phyloP scores from a whole-genome alignment of 208 protist species.

The Leishmania major region DNA sequence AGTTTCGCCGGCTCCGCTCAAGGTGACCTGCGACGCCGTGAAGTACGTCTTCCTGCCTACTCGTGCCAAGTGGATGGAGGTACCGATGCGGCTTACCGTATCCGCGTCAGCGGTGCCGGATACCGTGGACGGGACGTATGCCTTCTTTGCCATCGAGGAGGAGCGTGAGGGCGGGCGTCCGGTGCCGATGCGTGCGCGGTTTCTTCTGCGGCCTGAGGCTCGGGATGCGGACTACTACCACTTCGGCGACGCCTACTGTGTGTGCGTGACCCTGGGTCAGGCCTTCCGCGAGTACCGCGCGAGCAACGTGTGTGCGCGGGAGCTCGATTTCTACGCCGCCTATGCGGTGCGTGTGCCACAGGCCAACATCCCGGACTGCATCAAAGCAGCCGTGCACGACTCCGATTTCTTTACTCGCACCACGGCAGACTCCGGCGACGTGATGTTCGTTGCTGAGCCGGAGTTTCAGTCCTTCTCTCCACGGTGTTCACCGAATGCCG shows the following conservation, averaged over 20 bases:
- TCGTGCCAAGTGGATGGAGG: constrained; percentile 20
- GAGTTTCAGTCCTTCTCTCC: constrained; percentile 11
- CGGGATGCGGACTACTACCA: constrained; percentile 57
- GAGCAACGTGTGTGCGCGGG: constrained; percentile 18
- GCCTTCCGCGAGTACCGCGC: constrained; percentile 29
- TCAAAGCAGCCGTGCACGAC: constrained; percentile 7
- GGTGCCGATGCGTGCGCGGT: constrained; percentile 51
- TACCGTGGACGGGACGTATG: constrained; percentile 36
- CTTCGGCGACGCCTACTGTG: constrained; percentile 54
- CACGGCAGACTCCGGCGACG: constrained; percentile 32
- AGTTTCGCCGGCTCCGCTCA: neutral
- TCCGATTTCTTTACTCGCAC: constrained; percentile 27
- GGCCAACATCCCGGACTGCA: constrained; percentile 22
- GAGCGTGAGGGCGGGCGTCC: constrained; percentile 6
- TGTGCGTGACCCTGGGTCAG: constrained; percentile 40
- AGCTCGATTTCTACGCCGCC: constrained; percentile 26
- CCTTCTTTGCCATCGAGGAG: constrained; percentile 49
- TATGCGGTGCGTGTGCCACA: constrained; percentile 30
- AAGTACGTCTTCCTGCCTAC: constrained; percentile 33
- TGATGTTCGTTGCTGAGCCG: constrained; percentile 41
- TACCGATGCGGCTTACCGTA: constrained; percentile 23
- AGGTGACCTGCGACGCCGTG: constrained; percentile 25
- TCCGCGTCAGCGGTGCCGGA: constrained; percentile 11
- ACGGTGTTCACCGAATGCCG: constrained; percentile 4
- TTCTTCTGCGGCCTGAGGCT: constrained; percentile 38